These are phyloP conservation scores for Omphalotus guepiniiformis DNA, from an alignment of 768 basidiomycete species.

Conservation along the genomic window DNA sequence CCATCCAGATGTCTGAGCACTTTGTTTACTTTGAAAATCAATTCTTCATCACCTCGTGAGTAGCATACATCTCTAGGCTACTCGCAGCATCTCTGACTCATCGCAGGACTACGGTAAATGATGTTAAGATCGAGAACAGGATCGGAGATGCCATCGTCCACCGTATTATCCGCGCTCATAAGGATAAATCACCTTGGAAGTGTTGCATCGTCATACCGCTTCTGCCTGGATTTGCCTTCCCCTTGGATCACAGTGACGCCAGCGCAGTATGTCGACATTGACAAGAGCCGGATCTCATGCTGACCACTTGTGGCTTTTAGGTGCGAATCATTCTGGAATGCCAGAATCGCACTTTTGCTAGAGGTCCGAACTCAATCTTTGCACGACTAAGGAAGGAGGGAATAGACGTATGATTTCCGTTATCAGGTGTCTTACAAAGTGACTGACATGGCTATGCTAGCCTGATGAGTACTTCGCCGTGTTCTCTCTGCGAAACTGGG, in stretches of 20 bases:
- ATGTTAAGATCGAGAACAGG: conserved; percentile 83
- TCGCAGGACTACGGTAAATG: conserved; percentile 74
- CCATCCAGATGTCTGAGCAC: conserved; percentile 90
- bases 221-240: conserved; percentile 89
- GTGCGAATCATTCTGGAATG: conserved; percentile 94
- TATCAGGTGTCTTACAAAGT: conserved; percentile 7
- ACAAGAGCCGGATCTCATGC: no score
- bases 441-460: conserved; percentile 33
- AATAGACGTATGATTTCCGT: conserved; percentile 64
- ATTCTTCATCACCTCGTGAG: conserved; percentile 87
- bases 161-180: conserved; percentile 85
- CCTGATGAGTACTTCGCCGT: conserved; percentile 90
- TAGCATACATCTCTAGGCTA: not conserved
- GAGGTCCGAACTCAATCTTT: conserved; percentile 92
- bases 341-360: conserved; percentile 83
- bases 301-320: conserved; percentile 31
- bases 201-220: conserved; percentile 91
- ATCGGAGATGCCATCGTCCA: conserved; percentile 93
- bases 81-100: not conserved
- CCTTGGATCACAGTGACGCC: conserved; percentile 90
- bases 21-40: conserved; percentile 99
- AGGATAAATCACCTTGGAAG: conserved; percentile 78
- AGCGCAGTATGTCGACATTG: conserved; percentile 86
- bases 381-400: conserved; percentile 77
- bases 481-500: conserved; percentile 93